These are phyloP conservation scores for Pseudocercospora pini-densiflorae DNA, from an alignment of 2,329 filamentous ascomycete genomes.

Conservation along the genomic window DNA sequence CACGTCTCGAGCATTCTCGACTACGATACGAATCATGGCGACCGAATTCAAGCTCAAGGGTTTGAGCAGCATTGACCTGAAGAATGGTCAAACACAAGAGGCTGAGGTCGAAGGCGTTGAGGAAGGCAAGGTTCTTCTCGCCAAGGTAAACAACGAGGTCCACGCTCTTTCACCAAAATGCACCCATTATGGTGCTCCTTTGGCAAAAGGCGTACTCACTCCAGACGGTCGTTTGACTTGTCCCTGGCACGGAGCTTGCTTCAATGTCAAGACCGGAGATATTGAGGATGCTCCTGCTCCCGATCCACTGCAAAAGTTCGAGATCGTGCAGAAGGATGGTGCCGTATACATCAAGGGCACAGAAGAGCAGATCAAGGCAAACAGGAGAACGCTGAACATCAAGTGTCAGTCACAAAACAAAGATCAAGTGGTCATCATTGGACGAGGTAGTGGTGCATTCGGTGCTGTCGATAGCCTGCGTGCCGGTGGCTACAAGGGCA, in stretches of 20 bases:
- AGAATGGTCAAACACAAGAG: conserved; percentile 83
- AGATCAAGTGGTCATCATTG: conserved; percentile 80
- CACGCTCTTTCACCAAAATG: conserved; percentile 85
- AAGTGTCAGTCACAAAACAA: conserved; percentile 65
- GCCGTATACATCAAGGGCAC: conserved; percentile 84
- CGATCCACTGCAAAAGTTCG: conserved; percentile 82
- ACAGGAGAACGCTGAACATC: conserved; percentile 73
- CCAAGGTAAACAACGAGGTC: conserved; percentile 76
- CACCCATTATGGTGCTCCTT: conserved; percentile 87
- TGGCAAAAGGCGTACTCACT: conserved; percentile 83
- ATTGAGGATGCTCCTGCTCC: conserved; percentile 93
- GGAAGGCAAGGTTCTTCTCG: conserved; percentile 80
- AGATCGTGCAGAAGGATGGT: conserved; percentile 78
- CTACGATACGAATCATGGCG: conserved; percentile 45
- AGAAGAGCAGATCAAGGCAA: conserved; percentile 75
- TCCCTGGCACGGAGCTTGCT: conserved; percentile 98
- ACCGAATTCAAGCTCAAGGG: conserved; percentile 70
- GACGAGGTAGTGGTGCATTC: conserved; percentile 81
- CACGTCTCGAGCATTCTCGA: conserved; percentile 24
- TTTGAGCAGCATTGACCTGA: conserved; percentile 73
- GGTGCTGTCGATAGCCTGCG: conserved; percentile 83
- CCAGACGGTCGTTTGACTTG: conserved; percentile 84
- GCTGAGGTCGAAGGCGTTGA: conserved; percentile 89
- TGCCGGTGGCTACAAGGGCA: conserved; percentile 76
- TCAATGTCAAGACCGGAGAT: conserved; percentile 85